Evolutionary conservation across 495 filamentous ascomycete species (phyloP).

Genomic region (Pseudoneurospora amorphoporcata): DNA sequence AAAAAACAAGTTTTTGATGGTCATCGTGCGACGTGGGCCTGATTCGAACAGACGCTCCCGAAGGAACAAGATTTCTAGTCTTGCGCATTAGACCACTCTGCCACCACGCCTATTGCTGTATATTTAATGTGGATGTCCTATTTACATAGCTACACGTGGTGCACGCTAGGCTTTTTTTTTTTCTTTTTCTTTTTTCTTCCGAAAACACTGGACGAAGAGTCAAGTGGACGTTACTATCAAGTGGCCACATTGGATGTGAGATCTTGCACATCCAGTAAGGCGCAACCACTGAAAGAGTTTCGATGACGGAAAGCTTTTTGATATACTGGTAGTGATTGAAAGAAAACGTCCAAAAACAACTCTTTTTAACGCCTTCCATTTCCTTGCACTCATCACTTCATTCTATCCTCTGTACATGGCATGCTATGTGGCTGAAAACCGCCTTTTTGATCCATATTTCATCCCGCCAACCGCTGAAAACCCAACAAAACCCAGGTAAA

Average conservation of each 20-base stretch:
- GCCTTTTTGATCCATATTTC: background rate
- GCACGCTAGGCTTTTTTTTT: background rate
- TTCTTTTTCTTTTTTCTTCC: background rate
- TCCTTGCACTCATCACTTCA: background rate
- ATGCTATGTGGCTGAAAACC: background rate
- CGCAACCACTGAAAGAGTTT: background rate
- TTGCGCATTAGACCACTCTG: background rate
- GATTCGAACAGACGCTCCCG: too few relatives aligned
- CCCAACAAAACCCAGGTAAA: background rate
- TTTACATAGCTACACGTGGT: background rate
- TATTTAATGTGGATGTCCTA: background rate
- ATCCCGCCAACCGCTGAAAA: background rate
- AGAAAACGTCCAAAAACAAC: background rate
- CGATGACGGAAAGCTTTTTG: background rate
- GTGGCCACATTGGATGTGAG: background rate
- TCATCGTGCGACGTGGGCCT: background rate
- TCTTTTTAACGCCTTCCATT: background rate
- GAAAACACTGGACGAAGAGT: background rate
- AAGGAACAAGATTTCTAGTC: background rate
- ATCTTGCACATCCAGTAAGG: background rate
- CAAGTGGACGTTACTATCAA: background rate
- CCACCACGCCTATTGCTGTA: background rate
- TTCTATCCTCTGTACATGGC: background rate
- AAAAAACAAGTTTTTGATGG: background rate
- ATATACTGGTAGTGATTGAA: background rate